Percentiles rank a stretch among this genome's conserved stretches.
Conservation (phyloP, 805 yeast species). For the Torulaspora gathmanii region DNA sequence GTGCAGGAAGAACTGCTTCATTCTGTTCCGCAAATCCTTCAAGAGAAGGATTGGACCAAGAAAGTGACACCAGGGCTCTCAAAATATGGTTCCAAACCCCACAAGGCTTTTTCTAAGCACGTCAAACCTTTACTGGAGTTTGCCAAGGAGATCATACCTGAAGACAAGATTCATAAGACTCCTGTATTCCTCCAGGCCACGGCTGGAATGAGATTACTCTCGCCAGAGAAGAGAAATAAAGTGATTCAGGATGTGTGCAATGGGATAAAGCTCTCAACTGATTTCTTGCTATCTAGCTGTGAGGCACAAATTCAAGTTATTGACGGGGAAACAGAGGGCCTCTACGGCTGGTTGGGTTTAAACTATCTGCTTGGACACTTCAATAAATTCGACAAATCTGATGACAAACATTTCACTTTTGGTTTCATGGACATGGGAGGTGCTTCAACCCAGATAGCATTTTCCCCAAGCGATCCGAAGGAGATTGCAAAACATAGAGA, state of each 20-base stretch:
- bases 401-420: constrained; percentile 48
- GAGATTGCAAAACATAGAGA: constrained; percentile 64
- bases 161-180: constrained; percentile 53
- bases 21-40: constrained; percentile 65
- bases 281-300: constrained; percentile 56
- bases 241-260: constrained; percentile 61
- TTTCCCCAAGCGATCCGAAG: constrained; percentile 65
- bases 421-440: constrained; percentile 99
- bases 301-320: constrained; percentile 72
- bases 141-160: constrained; percentile 70
- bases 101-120: constrained; percentile 66
- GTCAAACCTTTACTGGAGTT: constrained; percentile 57
- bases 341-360: constrained; percentile 92
- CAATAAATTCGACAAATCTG: constrained; percentile 41
- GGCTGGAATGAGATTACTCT: constrained; percentile 89
- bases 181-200: constrained; percentile 92
- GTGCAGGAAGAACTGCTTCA: constrained; percentile 35
- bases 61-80: constrained; percentile 87
- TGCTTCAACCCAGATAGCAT: constrained; percentile 94
- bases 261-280: constrained; percentile 48
- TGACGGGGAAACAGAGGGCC: constrained; percentile 91
- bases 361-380: constrained; percentile 75
- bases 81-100: constrained; percentile 49
- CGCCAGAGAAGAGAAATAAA: constrained; percentile 46
- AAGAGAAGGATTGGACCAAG: constrained; percentile 61